Evolutionary conservation across 352 stramenopile genomes (phyloP).

Genomic region (Globisporangium irregulare): DNA sequence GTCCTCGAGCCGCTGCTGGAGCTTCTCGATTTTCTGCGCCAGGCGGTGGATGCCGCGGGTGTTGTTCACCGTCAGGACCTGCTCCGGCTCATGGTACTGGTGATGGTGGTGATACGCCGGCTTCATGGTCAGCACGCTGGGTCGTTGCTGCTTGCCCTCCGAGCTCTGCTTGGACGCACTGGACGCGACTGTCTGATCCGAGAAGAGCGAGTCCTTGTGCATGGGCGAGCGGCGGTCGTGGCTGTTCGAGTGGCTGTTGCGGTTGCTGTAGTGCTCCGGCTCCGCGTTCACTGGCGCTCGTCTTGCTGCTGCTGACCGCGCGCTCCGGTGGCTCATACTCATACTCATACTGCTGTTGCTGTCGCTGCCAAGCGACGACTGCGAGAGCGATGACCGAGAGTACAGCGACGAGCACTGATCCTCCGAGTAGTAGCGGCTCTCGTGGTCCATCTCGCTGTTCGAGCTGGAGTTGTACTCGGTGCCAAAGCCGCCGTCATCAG

Average conservation of each 20-base stretch:
- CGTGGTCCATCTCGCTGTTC: slow-evolving; percentile 8
- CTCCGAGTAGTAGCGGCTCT: slow-evolving; percentile 8
- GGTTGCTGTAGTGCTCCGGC: background rate
- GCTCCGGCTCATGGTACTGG: background rate
- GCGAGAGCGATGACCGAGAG: slow-evolving; percentile 14
- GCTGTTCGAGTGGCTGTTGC: background rate
- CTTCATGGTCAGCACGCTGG: background rate
- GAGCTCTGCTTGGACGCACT: slow-evolving; percentile 20
- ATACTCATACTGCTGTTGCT: background rate
- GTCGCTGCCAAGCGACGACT: slow-evolving; percentile 10
- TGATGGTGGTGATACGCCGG: slow-evolving; percentile 3
- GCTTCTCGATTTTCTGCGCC: slow-evolving; percentile 43
- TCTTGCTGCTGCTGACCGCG: slow-evolving; percentile 5
- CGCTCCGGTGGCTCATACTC: slow-evolving; percentile 1
- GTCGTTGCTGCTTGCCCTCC: slow-evolving; percentile 9
- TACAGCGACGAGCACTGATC: slow-evolving; percentile 8
- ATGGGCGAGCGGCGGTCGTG: slow-evolving; percentile 2
- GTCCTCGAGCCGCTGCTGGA: slow-evolving; percentile 43
- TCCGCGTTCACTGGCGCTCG: background rate
- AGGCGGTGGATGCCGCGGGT: slow-evolving; percentile 42
- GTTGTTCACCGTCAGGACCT: slow-evolving; percentile 32
- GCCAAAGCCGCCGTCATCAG: slow-evolving; percentile 1
- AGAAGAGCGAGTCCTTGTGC: slow-evolving; percentile 20
- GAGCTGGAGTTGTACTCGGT: slow-evolving; percentile 12
- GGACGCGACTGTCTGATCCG: slow-evolving; percentile 17